Evolutionary conservation across 148 eudicot genomes (phyloP), one percentile per base, ranked within the genome.

Genomic region (Silene conica): DNA sequence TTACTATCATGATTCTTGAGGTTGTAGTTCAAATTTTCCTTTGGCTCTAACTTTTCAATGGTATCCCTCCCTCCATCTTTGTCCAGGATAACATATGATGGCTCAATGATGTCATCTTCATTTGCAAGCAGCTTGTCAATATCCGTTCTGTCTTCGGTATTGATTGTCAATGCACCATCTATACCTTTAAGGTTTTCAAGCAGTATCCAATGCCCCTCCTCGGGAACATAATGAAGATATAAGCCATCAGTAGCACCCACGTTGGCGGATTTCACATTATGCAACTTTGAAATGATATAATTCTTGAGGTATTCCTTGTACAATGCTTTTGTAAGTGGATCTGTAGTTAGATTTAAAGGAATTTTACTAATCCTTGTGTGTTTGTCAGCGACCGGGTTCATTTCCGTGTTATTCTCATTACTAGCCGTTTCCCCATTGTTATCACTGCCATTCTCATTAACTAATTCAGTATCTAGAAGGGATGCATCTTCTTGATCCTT

Each of bases 121-220:
- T 76, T 72, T 3, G 58, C 61, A 72, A 58, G 72, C 20, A 76
- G 71, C 73, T 64, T 63, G n/a, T 66, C 57, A 68, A 63, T 63
- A 50, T 69, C 69, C 46, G 50, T 81, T 55, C 18, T 65, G 61
- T 76, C 67, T 64, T 55, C 58, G 69, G 48, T 73, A 59, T 72
- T 72, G 74, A 41, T 62, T 31, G 78, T 21, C 22, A 60, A 50
- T 75, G 82, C 63, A 74, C 26, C 85, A 69, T 20, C 70, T 66
- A 15, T 20, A 56, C 74, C 67, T 54, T 31, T 85, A 13, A 85
- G 79, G 64, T 82, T 88, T 54, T 90, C 89, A 73, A 80, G 82
- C 77, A 87, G 82, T 86, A 87, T 87, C 94, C 87, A 92, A 43
- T 83, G 85, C 60, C 86, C 92, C 76, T 88, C 89, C 79, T 87